Percentiles rank a stretch among this genome's conserved stretches.
Conservation (phyloP, 1,284 basidiomycete species). For the Ceratobasidium sp. region DNA sequence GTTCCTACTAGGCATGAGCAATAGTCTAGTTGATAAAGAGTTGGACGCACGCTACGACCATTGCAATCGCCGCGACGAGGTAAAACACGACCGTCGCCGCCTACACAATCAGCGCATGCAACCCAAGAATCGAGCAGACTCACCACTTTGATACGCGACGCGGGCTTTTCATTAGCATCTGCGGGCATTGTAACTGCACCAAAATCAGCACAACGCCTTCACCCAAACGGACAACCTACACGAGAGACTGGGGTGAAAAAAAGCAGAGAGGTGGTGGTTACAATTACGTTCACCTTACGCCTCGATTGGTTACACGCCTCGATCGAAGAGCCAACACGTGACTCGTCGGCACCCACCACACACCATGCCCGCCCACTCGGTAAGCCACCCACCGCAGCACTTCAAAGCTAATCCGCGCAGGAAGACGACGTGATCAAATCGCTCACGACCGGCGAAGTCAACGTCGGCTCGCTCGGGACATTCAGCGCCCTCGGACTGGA, state of each 20-base stretch:
- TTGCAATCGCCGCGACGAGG: slow-evolving; percentile 77
- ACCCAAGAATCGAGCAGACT: neutral
- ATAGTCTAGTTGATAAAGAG: slow-evolving; percentile 43
- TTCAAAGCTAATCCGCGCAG: neutral
- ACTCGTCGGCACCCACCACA: neutral
- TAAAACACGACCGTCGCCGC: slow-evolving; percentile 75
- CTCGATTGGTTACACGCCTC: too few species aligned
- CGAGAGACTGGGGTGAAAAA: neutral
- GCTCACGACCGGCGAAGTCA: slow-evolving; percentile 23
- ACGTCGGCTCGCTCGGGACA: slow-evolving; percentile 19
- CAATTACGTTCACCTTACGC: neutral
- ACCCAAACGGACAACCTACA: neutral
- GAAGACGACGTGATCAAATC: slow-evolving; percentile 36
- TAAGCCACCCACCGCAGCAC: neutral
- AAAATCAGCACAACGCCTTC: neutral
- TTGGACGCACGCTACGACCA: slow-evolving; percentile 74
- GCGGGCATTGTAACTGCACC: neutral
- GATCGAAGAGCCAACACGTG: too few species aligned
- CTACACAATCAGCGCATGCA: slow-evolving; percentile 48
- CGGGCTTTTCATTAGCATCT: slow-evolving; percentile 28
- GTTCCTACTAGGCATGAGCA: slow-evolving; percentile 57
- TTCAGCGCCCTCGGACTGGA: slow-evolving; percentile 33
- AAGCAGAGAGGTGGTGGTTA: neutral
- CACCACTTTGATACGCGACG: slow-evolving; percentile 33
- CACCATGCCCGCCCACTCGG: slow-evolving; percentile 34